Base-by-base conservation (phyloP, 441 rosid genomes). In the Biscutella auriculata region DNA sequence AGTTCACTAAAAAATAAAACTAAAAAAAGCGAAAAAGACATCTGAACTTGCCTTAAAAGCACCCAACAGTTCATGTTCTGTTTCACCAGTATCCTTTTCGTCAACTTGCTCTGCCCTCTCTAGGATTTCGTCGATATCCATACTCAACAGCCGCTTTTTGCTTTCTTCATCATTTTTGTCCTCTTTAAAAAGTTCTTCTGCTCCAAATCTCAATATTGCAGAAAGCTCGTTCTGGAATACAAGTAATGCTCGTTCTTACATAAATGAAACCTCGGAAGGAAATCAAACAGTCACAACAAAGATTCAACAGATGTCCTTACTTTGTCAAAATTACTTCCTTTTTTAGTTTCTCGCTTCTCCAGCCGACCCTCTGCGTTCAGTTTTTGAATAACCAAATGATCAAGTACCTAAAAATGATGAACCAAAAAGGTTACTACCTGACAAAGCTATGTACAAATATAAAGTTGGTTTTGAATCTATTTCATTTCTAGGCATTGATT, bases 101-200 rank as follows among this genome's bases (percentile, higher is more conserved):
- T 94, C 95, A 54, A 95, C 97, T 82, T 84, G 84, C 77, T 95
- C 97, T 23, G 97, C 99, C 71, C 99, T 79, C 79, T 95, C 95
- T 63, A 95, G 88, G 57, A 95, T 90, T 78, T 95, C 97, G 71
- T 90, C 97, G 56, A 95, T 95, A 68, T 95, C 99, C 97, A 95
- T 82, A 68, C 89, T 76, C 59, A 90, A 75, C 39, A 95, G 74
- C 75, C 88, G 80, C 57, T 79, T 95, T 73, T 95, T 94, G 76
- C 85, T 88, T 77, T 95, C 97, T 75, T 95, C 99, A 50, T 95
- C 99, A 68, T 77, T 95, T 77, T 70, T 86, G 13, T 95, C 97
- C 61, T 90, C 99, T 77, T 95, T 95, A 68, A 90, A 90, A 63
- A 95, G 87, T 53, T 95, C 99, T 79, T 95, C 99, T 1, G 99